Base-by-base conservation (phyloP, 2,329 filamentous ascomycete species). In the Cladosporium sp. region DNA sequence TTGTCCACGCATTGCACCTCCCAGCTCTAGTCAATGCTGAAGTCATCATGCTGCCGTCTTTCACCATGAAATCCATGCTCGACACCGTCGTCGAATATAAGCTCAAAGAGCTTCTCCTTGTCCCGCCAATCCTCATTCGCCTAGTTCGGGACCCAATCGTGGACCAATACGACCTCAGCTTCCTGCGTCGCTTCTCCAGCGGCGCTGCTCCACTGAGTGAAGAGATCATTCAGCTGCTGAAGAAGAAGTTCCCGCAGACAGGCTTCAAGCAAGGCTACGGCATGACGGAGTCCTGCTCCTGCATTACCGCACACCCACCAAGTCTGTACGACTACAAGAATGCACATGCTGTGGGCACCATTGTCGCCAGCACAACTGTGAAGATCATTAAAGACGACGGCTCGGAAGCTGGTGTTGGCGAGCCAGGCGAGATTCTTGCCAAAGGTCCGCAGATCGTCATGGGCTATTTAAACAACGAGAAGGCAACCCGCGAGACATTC, bases 241-340 rank as follows among this genome's bases (percentile, higher is more conserved):
- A 81, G 58, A 73, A 76, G 59, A 79, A 78, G 48, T 87, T 86
- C 64, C 84, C 84, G 0, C 71, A 77, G 1, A 83, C 80, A 0
- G 83, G 82, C 0, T 85, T 87, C 69, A 85, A 83, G 66, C 84
- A 86, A 63, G 83, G 82, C 1, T 88, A 87, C 64, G 85, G 85
- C 25, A 87, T 88, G 84, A 88, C 85, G 0, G 85, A 87, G 68
- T 81, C 77, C 0, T 87, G 83, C 67, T 78, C 75, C 2, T 86
- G 83, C 62, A 84, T 88, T 60, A 86, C 83, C 0, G 77, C 81
- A 0, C 84, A 87, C 55, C 82, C 84, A 4, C 79, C 79, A 0
- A 74, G 77, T 1, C 77, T 79, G 48, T 83, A 81, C 59, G 75
- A 75, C 12, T 88, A 82, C 71, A 77, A 80, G 48, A 83, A 86